Evolutionary conservation across 202 grass and related monocot genomes (phyloP), one percentile per base, ranked within the genome.

Genomic region (Brachypodium distachyon): DNA sequence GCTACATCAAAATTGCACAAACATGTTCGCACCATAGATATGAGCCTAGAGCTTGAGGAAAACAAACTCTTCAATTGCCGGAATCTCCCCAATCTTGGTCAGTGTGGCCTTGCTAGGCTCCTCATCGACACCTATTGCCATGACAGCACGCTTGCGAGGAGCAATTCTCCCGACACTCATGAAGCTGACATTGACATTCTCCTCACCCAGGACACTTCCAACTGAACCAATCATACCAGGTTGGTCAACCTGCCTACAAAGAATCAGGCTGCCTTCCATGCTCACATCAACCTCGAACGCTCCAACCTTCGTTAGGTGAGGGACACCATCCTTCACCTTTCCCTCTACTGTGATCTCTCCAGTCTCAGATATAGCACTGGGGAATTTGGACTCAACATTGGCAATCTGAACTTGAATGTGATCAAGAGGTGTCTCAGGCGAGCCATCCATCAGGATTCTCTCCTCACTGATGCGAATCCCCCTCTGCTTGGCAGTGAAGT

Each of bases 101-200:
- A 96, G 72, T 1, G 93, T 86, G 43, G 66, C 31, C 61, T 83
- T 92, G 32, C 64, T 68, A 13, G 89, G 93, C 39, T 87, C 82
- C n/a, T 96, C 93, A 19, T 96, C 93, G 14, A 96, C 89, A 5
- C 93, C 93, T 0, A 96, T 96, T 0, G 93, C 89, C 93, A 96
- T 96, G 22, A 96, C 76, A 5, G 93, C 93, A 5, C 81, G 90
- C 71, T 87, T 87, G 39, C 93, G 86, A 48, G 90, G 93, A 19
- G 84, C 93, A 2, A 72, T 71, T 21, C 93, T 81, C 26, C 93
- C 90, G 0, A 96, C 93, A 44, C 93, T 96, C 93, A 92, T 96
- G 88, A 96, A 96, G 79, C 82, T 96, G 46, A 96, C 93, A 72
- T 96, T 96, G n/a, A 96, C 82, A 6, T 96, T 96, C 71, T 88